phyloP scores from a whole-genome alignment of 2,329 filamentous ascomycete genomes.

The Pseudocercospora macadamiae region DNA sequence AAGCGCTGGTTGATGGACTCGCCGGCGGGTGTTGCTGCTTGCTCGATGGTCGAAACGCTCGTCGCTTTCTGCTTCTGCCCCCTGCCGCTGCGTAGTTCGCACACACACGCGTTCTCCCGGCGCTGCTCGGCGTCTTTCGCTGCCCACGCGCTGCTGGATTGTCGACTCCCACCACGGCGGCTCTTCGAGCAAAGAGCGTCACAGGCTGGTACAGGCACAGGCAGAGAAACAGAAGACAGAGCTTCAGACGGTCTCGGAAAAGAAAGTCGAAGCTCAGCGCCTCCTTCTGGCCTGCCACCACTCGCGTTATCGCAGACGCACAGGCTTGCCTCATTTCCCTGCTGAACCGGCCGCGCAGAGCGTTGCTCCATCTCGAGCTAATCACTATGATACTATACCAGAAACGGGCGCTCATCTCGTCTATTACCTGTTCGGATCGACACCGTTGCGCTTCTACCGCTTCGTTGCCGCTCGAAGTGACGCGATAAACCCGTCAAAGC shows the following conservation, averaged over 20 bases:
- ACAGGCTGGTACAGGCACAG: background rate
- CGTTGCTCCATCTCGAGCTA: slow-evolving; percentile 2
- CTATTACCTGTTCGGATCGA: background rate
- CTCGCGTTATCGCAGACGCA: background rate
- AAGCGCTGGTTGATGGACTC: too few species aligned
- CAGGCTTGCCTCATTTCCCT: slow-evolving; percentile 1
- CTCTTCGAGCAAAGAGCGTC: background rate
- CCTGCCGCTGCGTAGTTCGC: too few species aligned
- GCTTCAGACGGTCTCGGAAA: background rate
- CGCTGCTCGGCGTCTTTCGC: background rate
- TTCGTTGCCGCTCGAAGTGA: background rate
- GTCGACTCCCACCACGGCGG: background rate
- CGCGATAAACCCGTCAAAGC: background rate
- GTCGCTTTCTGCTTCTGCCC: too few species aligned
- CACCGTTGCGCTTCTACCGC: background rate
- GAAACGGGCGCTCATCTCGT: slow-evolving; percentile 1
- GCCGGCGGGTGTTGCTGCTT: too few species aligned
- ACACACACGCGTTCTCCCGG: background rate
- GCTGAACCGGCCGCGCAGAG: background rate
- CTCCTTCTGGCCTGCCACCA: background rate
- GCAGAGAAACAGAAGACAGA: background rate
- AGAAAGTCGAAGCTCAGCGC: background rate
- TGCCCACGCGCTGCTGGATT: background rate
- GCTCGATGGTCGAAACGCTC: too few species aligned
- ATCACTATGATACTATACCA: background rate